Percentiles rank a stretch among this genome's conserved stretches.
These are phyloP conservation scores for Phytopythium kandeliae DNA, from an alignment of 352 stramenopile species.

Conservation along the genomic window DNA sequence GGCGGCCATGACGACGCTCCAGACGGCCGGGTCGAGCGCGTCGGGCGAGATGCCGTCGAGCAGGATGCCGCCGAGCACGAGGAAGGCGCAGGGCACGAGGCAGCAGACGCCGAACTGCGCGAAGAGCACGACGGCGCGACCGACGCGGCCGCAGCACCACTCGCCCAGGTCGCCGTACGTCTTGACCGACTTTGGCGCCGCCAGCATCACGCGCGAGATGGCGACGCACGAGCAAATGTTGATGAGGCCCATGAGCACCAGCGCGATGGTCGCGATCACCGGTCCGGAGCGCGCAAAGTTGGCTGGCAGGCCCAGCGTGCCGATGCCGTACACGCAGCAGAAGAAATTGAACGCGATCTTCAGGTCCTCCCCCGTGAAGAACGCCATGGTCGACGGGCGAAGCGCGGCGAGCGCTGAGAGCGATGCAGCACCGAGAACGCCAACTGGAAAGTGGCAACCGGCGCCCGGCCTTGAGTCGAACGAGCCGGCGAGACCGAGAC, in stretches of 20 bases:
- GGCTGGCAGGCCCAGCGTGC: slow-evolving; percentile 52
- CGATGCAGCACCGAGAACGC: too few species aligned
- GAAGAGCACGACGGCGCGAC: slow-evolving; percentile 51
- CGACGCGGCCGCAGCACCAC: slow-evolving; percentile 38
- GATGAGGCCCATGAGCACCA: slow-evolving; percentile 51
- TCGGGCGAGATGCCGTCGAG: slow-evolving; percentile 40
- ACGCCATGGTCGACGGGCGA: slow-evolving; percentile 18
- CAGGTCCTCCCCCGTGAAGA: slow-evolving; percentile 50
- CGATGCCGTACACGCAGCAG: slow-evolving; percentile 61
- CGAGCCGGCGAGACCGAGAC: too few species aligned
- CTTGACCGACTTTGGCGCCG: slow-evolving; percentile 44
- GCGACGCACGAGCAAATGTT: slow-evolving; percentile 54
- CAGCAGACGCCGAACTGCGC: slow-evolving; percentile 47
- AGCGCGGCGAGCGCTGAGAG: too few species aligned
- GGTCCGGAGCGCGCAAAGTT: slow-evolving; percentile 54
- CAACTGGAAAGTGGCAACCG: too few species aligned
- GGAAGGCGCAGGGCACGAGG: slow-evolving; percentile 44
- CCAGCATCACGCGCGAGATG: slow-evolving; percentile 51
- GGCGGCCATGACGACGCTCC: slow-evolving; percentile 53
- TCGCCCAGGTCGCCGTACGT: slow-evolving; percentile 62
- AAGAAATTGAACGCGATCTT: slow-evolving; percentile 63
- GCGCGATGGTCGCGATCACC: slow-evolving; percentile 30
- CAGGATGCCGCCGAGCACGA: slow-evolving; percentile 53
- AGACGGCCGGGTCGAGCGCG: slow-evolving; percentile 35
- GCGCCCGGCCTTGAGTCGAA: too few species aligned